Percentiles rank a stretch among this genome's conserved stretches.
Conservation (phyloP, 192 early-diverging fungal genomes). For the Spinellus fusiger region DNA sequence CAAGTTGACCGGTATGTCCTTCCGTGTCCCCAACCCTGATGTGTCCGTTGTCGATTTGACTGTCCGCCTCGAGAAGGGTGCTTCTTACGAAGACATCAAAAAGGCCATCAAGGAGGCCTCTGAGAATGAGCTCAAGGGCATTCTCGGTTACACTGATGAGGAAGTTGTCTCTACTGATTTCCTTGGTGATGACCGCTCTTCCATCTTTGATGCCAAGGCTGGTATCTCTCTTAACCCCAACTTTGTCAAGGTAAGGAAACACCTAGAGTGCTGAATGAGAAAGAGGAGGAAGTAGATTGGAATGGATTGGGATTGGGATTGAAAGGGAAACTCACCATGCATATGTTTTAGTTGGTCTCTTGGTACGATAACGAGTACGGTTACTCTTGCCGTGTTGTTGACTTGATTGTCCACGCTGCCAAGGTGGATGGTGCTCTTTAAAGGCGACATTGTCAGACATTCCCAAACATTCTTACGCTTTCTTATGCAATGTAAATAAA, state of each 20-base stretch:
- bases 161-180: slow-evolving; percentile 97
- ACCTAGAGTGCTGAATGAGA: not conserved
- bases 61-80: slow-evolving; percentile 83
- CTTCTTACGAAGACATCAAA: slow-evolving; percentile 91
- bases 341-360: slow-evolving; percentile 91
- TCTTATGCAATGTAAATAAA: too few species aligned
- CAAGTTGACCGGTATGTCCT: slow-evolving; percentile 97
- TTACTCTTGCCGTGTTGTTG: slow-evolving; percentile 87
- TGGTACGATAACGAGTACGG: slow-evolving; percentile 94
- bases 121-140: slow-evolving; percentile 74
- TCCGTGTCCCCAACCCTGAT: slow-evolving; percentile 91
- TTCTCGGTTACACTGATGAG: slow-evolving; percentile 92
- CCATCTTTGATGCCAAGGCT: slow-evolving; percentile 94
- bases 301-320: not conserved
- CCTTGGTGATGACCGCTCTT: slow-evolving; percentile 83
- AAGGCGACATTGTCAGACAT: too few species aligned
- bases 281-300: not conserved
- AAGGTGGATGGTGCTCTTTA: slow-evolving; percentile 29
- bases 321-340: slow-evolving; percentile 56
- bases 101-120: slow-evolving; percentile 80
- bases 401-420: slow-evolving; percentile 78
- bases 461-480: too few species aligned
- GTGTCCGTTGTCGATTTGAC: slow-evolving; percentile 99
- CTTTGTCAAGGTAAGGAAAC: slow-evolving; percentile 80
- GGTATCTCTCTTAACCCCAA: slow-evolving; percentile 90